Base-by-base conservation (phyloP, 2,329 filamentous ascomycete species). In the Uncinocarpus reesii region DNA sequence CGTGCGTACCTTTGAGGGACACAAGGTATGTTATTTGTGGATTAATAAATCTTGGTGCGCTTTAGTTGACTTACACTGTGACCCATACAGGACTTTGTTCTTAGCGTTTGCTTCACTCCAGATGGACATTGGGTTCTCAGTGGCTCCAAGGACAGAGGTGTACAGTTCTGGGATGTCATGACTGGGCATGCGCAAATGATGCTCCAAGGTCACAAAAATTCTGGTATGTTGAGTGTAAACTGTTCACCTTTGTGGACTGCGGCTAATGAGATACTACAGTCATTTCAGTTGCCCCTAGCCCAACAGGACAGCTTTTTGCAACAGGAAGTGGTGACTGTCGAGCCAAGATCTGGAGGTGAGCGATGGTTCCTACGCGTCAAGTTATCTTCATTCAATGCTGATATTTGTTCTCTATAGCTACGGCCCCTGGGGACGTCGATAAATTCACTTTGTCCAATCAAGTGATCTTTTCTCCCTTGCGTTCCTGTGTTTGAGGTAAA, bases 151-250 rank as follows among this genome's bases (percentile, higher is more conserved):
- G 92, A 98, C 63, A 80, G 92, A 44, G 90, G 92, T 42, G 92
- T 98, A 18, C 92, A 96, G 64, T 96, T 98, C 75, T 98, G 92
- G 92, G 90, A 98, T 62, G 90, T 92, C 16, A 79, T 83, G 59
- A 95, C 88, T 16, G 92, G 90, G 29, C 83, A 86, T 56, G 93
- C 90, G 1, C 90, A 96, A 70, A 83, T 98, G 65, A 96, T 96
- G 92, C 78, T 98, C 53, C 92, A 96, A 68, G 92, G 92, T 21
- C 92, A 98, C 66, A 96, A 96, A 76, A 96, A 96, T 70, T 95
- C 87, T 8, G 78, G 79, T 81, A 66, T 60, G 74, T 68, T 18
- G 13, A 21, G 18, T 20, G 23, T 21, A 13, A 8, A 18, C 34
- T 23, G 6, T 3, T 40, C 24, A 15, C 13, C 21, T 36, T 6